These are phyloP conservation scores for Yarrowia porcina DNA, from an alignment of 805 yeast genomes.

Conservation along the genomic window DNA sequence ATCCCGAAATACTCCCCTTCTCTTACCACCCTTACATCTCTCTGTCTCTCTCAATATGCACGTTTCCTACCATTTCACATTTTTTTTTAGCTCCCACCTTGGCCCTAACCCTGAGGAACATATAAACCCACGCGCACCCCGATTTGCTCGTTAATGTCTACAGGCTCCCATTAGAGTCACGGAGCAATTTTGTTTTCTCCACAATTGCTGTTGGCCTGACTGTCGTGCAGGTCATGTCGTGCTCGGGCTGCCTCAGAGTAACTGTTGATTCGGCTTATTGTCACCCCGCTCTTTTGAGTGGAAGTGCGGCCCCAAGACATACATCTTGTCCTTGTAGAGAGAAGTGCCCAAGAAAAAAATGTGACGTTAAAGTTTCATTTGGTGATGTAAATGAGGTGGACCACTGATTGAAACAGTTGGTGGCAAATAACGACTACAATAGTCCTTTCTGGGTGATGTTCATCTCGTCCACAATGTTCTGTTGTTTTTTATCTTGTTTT, in stretches of 20 bases:
- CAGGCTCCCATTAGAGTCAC: slow-evolving; percentile 27
- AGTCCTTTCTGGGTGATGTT: no score
- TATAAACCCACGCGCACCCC: slow-evolving; percentile 6
- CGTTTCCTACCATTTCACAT: not conserved
- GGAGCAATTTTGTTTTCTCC: slow-evolving; percentile 22
- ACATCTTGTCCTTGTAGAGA: not conserved
- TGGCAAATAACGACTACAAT: no score
- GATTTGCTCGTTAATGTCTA: slow-evolving; percentile 23
- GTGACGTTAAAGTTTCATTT: not conserved
- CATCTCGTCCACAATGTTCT: no score
- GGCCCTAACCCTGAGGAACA: slow-evolving; percentile 10
- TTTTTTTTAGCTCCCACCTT: not conserved
- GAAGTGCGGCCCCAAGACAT: slow-evolving; percentile 25
- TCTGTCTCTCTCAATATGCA: not conserved
- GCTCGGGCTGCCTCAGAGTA: slow-evolving; percentile 27
- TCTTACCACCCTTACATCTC: no score
- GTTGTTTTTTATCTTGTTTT: no score
- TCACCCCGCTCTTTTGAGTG: slow-evolving; percentile 23
- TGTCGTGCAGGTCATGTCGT: slow-evolving; percentile 26
- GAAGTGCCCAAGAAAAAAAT: not conserved
- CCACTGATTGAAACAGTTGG: no score
- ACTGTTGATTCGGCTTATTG: slow-evolving; percentile 26
- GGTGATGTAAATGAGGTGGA: no score
- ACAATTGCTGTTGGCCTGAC: slow-evolving; percentile 25
- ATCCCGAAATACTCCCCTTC: no score